A percentile compares a stretch with the other conserved stretches of the same genome.
Evolutionary conservation across 2,329 filamentous ascomycete genomes (phyloP).

Genomic region (Fusarium aywerte): DNA sequence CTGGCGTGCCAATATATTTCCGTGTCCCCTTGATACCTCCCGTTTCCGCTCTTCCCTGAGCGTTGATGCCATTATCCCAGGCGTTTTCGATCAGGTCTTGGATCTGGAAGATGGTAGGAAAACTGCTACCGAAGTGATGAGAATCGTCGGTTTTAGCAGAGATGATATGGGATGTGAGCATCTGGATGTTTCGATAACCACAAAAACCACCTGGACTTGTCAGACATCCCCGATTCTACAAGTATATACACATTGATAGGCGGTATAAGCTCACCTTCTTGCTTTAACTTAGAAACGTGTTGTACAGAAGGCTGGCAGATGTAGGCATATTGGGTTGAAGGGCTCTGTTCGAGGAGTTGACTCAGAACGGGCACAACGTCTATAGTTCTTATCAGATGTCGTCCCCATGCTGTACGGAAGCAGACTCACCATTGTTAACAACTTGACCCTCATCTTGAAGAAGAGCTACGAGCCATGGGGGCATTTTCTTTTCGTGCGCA

Average conservation of each 20-base stretch:
- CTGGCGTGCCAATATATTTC: constrained; percentile 94
- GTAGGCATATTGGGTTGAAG: constrained; percentile 73
- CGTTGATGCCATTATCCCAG: constrained; percentile 87
- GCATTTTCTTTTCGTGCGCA: constrained; percentile 80
- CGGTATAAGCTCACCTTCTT: constrained; percentile 65
- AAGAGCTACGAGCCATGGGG: constrained; percentile 71
- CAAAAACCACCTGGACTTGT: constrained; percentile 79
- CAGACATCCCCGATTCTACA: background rate
- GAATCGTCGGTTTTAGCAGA: constrained; percentile 66
- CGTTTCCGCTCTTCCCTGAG: constrained; percentile 79
- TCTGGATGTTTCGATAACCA: constrained; percentile 95
- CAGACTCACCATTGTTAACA: constrained; percentile 60
- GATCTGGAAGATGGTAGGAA: constrained; percentile 83
- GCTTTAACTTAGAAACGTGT: constrained; percentile 84
- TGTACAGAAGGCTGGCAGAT: constrained; percentile 79
- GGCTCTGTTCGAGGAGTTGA: constrained; percentile 72
- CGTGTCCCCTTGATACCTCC: constrained; percentile 88
- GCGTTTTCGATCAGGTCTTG: constrained; percentile 89
- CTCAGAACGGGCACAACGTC: constrained; percentile 71
- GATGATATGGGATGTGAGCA: constrained; percentile 83
- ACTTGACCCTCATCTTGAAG: constrained; percentile 69
- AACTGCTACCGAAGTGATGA: constrained; percentile 66
- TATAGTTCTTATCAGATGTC: constrained; percentile 38
- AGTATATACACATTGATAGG: background rate
- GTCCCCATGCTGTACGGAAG: background rate